phyloP scores from a whole-genome alignment of 2,329 filamentous ascomycete genomes.

The Scytalidium lignicola region DNA sequence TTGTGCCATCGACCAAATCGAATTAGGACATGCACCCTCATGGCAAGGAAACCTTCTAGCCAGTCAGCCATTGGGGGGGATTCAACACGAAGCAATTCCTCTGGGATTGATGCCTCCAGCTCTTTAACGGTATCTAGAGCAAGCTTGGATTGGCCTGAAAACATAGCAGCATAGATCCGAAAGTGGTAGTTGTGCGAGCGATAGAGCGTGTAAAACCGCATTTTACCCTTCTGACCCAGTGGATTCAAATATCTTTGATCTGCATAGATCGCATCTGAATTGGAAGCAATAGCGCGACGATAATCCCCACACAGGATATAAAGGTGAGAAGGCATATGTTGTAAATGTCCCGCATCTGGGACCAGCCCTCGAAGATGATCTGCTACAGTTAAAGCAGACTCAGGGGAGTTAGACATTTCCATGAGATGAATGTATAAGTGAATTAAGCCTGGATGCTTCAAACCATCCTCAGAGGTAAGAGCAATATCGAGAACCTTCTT shows the following conservation, averaged over 20 bases:
- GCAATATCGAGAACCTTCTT: constrained; percentile 55
- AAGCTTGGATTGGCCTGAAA: constrained; percentile 58
- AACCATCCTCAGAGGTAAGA: constrained; percentile 42
- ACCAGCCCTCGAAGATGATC: constrained; percentile 59
- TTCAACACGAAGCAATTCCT: constrained; percentile 56
- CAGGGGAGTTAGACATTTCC: constrained; percentile 68
- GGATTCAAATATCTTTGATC: constrained; percentile 66
- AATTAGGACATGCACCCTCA: constrained; percentile 64
- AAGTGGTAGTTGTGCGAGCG: constrained; percentile 72
- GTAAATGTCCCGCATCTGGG: constrained; percentile 64
- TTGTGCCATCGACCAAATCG: constrained; percentile 71
- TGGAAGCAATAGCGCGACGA: constrained; percentile 58
- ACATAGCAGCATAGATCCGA: constrained; percentile 72
- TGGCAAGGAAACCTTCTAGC: constrained; percentile 65
- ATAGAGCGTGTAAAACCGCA: constrained; percentile 75
- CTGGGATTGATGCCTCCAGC: constrained; percentile 59
- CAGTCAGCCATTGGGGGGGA: constrained; percentile 75
- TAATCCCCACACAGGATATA: constrained; percentile 72
- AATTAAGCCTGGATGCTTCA: constrained; percentile 62
- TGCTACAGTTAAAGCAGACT: constrained; percentile 55
- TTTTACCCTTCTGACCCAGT: constrained; percentile 49
- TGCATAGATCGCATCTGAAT: constrained; percentile 59
- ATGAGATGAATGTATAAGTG: constrained; percentile 75
- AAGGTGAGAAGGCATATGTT: constrained; percentile 75
- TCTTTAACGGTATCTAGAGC: constrained; percentile 55